Percentiles rank a stretch among this genome's conserved stretches.
phyloP scores from a whole-genome alignment of 148 eudicot species.

The Gaultheria prostrata region DNA sequence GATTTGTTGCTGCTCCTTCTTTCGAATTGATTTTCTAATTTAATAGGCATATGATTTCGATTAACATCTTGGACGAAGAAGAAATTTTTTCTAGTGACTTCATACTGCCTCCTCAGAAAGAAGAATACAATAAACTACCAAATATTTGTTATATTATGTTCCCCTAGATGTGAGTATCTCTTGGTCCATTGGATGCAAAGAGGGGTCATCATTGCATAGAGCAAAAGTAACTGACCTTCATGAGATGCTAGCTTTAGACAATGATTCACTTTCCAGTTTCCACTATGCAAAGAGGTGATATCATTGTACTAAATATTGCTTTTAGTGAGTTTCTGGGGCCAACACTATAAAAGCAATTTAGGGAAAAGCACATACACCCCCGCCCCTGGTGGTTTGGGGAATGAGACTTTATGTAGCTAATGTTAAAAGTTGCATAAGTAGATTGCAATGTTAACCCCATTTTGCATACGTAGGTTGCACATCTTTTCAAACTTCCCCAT shows the following conservation, averaged over 20 bases:
- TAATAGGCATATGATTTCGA: neutral
- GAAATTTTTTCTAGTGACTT: neutral
- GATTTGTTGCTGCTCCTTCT: neutral
- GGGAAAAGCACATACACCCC: neutral
- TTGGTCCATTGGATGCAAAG: neutral
- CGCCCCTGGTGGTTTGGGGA: neutral
- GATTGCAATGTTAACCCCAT: neutral
- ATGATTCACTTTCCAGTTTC: neutral
- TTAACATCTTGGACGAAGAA: neutral
- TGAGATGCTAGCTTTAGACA: neutral
- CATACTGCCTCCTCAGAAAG: neutral
- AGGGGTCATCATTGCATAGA: neutral
- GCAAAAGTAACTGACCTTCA: neutral
- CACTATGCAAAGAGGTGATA: neutral
- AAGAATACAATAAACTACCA: neutral
- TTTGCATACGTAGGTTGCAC: too few species aligned
- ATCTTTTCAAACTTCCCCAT: too few species aligned
- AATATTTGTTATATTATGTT: neutral
- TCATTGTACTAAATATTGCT: neutral
- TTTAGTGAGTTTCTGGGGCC: neutral
- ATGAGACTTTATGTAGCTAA: neutral
- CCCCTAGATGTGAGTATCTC: neutral
- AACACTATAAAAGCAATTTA: neutral
- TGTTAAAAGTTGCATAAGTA: neutral
- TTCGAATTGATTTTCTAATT: slow-evolving; percentile 10